Conservation (phyloP, 2,329 filamentous ascomycete species). For the Colletotrichum eleusines region DNA sequence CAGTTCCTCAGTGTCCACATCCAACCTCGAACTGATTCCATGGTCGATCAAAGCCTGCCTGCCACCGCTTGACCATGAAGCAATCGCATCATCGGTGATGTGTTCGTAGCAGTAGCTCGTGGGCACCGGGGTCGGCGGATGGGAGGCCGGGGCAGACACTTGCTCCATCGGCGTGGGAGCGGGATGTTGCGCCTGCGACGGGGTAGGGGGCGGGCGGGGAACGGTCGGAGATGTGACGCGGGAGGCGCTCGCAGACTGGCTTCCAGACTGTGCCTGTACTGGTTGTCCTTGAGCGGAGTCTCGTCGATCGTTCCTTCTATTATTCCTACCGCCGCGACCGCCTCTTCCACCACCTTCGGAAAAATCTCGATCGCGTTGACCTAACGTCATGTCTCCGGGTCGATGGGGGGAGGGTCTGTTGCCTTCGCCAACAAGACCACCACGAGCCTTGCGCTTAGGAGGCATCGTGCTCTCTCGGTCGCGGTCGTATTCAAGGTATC, state of each 20-base stretch:
- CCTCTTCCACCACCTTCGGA: slow-evolving; percentile 59
- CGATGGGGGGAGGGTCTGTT: slow-evolving; percentile 72
- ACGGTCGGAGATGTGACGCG: slow-evolving; percentile 36
- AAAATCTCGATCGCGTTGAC: slow-evolving; percentile 68
- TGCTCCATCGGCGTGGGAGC: slow-evolving; percentile 45
- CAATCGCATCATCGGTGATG: slow-evolving; percentile 77
- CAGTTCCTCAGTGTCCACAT: slow-evolving; percentile 76
- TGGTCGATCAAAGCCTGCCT: slow-evolving; percentile 72
- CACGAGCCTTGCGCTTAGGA: slow-evolving; percentile 71
- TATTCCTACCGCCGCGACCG: slow-evolving; percentile 59
- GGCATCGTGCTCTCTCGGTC: slow-evolving; percentile 58
- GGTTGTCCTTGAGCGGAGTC: slow-evolving; percentile 59
- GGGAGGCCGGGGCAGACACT: slow-evolving; percentile 43
- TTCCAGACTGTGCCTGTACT: slow-evolving; percentile 25
- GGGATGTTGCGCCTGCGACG: slow-evolving; percentile 44
- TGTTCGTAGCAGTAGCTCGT: slow-evolving; percentile 78
- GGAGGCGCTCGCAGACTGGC: slow-evolving; percentile 29
- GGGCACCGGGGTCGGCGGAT: slow-evolving; percentile 50
- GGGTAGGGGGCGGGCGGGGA: slow-evolving; percentile 21
- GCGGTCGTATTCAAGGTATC: slow-evolving; percentile 43
- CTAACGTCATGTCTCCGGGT: slow-evolving; percentile 66
- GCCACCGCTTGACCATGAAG: slow-evolving; percentile 77
- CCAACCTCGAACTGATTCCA: slow-evolving; percentile 72
- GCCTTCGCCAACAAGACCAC: slow-evolving; percentile 62
- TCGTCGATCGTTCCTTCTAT: slow-evolving; percentile 63